Conservation (phyloP, 352 stramenopile genomes). For the Phytophthora cactorum region DNA sequence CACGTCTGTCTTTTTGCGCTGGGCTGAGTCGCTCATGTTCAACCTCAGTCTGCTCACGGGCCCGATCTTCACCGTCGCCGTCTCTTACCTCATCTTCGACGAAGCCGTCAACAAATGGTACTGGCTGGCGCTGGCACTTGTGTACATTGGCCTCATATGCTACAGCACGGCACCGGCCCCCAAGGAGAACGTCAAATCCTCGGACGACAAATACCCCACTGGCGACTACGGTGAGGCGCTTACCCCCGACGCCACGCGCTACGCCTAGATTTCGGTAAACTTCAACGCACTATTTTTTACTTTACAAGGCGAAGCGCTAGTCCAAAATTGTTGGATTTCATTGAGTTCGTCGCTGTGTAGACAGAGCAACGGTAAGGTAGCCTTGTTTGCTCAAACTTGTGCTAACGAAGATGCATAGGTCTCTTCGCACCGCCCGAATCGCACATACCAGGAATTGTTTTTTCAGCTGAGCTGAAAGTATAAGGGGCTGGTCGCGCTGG, state of each 20-base stretch:
- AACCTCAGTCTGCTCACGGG: conserved; percentile 68
- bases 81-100: conserved; percentile 68
- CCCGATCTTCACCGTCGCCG: conserved; percentile 62
- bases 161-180: conserved; percentile 56
- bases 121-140: conserved; percentile 61
- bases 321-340: neutral
- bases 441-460: too few relatives aligned
- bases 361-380: too few relatives aligned
- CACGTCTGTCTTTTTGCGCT: conserved; percentile 61
- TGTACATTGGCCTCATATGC: conserved; percentile 60
- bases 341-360: neutral
- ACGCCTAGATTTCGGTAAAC: conserved; percentile 17
- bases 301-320: neutral
- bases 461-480: too few relatives aligned
- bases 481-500: too few relatives aligned
- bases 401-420: too few relatives aligned
- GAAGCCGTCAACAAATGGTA: conserved; percentile 66
- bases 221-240: conserved; percentile 27
- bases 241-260: conserved; percentile 21
- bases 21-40: conserved; percentile 72
- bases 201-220: conserved; percentile 18
- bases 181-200: conserved; percentile 20
- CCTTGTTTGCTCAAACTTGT: too few relatives aligned
- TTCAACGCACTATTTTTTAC: neutral
- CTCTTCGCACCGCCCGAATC: too few relatives aligned